These are phyloP conservation scores for Oryza brachyantha DNA, from an alignment of 176 grass and related monocot genomes.

Conservation along the genomic window DNA sequence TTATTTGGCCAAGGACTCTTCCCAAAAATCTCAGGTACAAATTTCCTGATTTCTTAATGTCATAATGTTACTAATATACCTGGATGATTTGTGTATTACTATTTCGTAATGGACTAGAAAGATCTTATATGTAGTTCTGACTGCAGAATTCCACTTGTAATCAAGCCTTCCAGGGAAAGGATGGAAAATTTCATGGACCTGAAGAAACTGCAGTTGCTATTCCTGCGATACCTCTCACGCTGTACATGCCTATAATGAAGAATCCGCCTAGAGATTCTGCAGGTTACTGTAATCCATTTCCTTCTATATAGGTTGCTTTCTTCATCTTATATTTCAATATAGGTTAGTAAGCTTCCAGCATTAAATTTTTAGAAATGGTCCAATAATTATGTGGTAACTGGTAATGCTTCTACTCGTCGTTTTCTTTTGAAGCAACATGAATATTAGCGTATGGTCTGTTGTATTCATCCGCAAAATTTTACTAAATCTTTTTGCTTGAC, in stretches of 20 bases:
- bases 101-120: slow-evolving; percentile 2
- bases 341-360: neutral
- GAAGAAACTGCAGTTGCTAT: slow-evolving; percentile 42
- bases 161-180: slow-evolving; percentile 12
- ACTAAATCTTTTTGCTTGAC: neutral
- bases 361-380: neutral
- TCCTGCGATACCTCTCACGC: slow-evolving; percentile 53
- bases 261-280: slow-evolving; percentile 33
- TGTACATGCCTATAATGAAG: slow-evolving; percentile 50
- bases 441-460: neutral
- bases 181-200: slow-evolving; percentile 28
- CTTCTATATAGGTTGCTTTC: neutral
- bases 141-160: slow-evolving; percentile 15
- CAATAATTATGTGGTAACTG: neutral
- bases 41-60: neutral
- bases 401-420: neutral
- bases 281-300: slow-evolving; percentile 42
- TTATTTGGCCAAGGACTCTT: slow-evolving; percentile 19
- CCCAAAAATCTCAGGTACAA: slow-evolving; percentile 42
- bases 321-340: neutral
- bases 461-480: neutral
- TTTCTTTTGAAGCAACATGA: neutral
- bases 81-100: slow-evolving; percentile 3
- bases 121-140: slow-evolving; percentile 33
- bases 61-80: neutral